Base-by-base conservation (phyloP, 768 basidiomycete genomes). In the Bullera alba region DNA sequence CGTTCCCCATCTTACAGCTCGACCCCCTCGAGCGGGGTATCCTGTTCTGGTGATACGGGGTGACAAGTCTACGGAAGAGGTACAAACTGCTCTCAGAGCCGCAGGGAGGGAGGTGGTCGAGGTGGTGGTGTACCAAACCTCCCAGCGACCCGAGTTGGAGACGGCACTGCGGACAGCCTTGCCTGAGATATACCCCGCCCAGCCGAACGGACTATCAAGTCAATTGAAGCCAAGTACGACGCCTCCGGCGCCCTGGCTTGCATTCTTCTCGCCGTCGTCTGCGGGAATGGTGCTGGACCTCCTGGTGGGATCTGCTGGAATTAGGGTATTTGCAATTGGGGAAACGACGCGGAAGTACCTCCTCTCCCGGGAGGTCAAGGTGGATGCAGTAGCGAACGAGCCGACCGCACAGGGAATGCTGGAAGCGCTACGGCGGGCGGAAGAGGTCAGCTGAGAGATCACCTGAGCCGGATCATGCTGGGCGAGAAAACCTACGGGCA, bases 241-340 rank as follows among this genome's bases (percentile, higher is more conserved):
- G 10, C 10, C 8, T 39, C 10, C 7, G 37, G 22, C 8, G 8
- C 37, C 37, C 19, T 43, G 42, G 42, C 26, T 43, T 6, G 42
- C 14, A 14, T 43, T 43, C 42, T 43, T 43, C 42, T 25, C 42
- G 14, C 42, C 42, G 23, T 43, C 42, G 12, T 43, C 42, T 21
- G 42, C 42, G 12, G 42, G 27, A 8, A 43, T 43, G 42, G 42
- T 43, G 14, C 21, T 43, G 14, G 10, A 21, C 5, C 21, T 10
- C 21, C 42, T 43, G 7, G 22, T 21, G 7, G 10, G 12, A 21
- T 7, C 19, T 8, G 10, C 8, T 10, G 7, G 8, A 21, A 10
- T 10, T 8, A 21, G 19, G 19, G 19, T 39, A 10, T 25, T 28
- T 14, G 42, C 25, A 10, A 43, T 43, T 43, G 42, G 42, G 12